phyloP scores from a whole-genome alignment of 2,329 filamentous ascomycete species.

The Colletotrichum tanaceti region DNA sequence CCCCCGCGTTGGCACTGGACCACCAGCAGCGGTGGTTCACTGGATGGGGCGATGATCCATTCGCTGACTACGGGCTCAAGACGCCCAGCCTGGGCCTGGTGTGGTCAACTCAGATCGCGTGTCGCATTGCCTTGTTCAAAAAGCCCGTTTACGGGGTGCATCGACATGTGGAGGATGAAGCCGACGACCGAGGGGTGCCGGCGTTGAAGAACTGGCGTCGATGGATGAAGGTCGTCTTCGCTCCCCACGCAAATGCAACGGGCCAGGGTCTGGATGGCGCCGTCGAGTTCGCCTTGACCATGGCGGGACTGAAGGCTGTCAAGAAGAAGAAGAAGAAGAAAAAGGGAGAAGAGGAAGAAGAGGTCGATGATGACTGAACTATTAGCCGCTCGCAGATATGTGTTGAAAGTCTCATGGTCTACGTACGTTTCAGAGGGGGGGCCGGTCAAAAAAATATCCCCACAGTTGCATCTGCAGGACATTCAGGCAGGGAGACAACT shows the following conservation, averaged over 20 bases:
- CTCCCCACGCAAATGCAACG: slow-evolving; percentile 74
- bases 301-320: slow-evolving; percentile 67
- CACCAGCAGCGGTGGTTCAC: slow-evolving; percentile 97
- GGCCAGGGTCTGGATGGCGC: slow-evolving; percentile 62
- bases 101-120: slow-evolving; percentile 90
- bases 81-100: slow-evolving; percentile 88
- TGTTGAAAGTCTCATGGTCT: background rate
- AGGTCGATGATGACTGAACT: slow-evolving; percentile 9
- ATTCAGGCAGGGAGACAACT: background rate
- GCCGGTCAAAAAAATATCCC: background rate
- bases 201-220: slow-evolving; percentile 73
- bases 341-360: too few relatives aligned
- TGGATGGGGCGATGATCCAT: slow-evolving; percentile 84
- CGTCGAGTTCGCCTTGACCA: slow-evolving; percentile 80
- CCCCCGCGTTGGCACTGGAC: slow-evolving; percentile 75
- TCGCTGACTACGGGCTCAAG: slow-evolving; percentile 68
- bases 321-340: slow-evolving; percentile 42
- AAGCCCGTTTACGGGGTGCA: slow-evolving; percentile 64
- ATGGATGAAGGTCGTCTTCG: slow-evolving; percentile 91
- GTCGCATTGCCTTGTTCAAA: slow-evolving; percentile 84
- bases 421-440: background rate
- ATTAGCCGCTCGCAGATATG: background rate
- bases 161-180: slow-evolving; percentile 52
- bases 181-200: slow-evolving; percentile 55
- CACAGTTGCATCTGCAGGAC: background rate